phyloP scores from a whole-genome alignment of 176 grass and related monocot genomes.

The Ensete ventricosum region DNA sequence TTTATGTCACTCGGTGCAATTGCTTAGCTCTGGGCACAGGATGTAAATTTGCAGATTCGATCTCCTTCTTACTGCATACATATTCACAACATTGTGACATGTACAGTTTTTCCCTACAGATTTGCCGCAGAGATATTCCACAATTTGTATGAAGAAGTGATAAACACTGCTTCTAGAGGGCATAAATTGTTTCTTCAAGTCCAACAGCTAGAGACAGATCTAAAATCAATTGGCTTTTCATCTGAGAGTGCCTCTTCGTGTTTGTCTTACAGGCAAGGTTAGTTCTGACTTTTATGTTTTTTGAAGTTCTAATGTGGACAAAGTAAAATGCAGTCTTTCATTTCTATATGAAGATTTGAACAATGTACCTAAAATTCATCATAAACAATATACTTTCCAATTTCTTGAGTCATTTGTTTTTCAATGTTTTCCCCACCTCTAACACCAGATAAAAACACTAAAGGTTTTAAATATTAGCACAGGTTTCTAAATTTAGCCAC shows the following conservation, averaged over 20 bases:
- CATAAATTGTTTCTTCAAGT: slow-evolving; percentile 51
- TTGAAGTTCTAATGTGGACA: background rate
- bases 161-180: slow-evolving; percentile 51
- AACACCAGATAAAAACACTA: no score
- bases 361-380: no score
- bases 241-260: slow-evolving; percentile 26
- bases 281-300: slow-evolving; percentile 11
- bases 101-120: slow-evolving; percentile 16
- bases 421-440: no score
- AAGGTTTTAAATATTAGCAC: no score
- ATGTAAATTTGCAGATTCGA: background rate
- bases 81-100: background rate
- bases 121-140: slow-evolving; percentile 65
- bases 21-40: background rate
- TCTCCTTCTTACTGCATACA: no score
- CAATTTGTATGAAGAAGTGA: slow-evolving; percentile 62
- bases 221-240: slow-evolving; percentile 37
- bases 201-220: slow-evolving; percentile 66
- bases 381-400: no score
- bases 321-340: no score
- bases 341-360: no score
- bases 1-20: background rate
- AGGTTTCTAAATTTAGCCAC: no score
- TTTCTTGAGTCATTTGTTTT: no score
- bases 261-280: slow-evolving; percentile 54